These are phyloP conservation scores for Juncus inflexus DNA, from an alignment of 176 grass and related monocot species.

Conservation along the genomic window DNA sequence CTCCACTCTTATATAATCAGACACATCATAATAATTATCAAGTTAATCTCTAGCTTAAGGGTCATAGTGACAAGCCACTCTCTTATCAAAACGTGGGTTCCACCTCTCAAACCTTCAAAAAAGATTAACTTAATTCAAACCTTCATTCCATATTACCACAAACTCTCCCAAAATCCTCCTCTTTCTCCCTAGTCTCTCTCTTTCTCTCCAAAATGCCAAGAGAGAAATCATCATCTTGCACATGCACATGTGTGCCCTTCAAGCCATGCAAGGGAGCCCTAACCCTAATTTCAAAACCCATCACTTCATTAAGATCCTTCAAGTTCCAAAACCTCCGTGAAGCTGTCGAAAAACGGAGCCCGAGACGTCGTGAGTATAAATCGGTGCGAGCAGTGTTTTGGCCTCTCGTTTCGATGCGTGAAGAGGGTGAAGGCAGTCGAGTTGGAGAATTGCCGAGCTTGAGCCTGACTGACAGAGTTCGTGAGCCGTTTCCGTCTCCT, in stretches of 20 bases:
- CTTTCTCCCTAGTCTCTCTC: constrained; percentile 1
- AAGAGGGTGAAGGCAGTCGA: constrained; percentile 6
- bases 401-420: constrained; percentile 27
- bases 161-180: constrained; percentile 3
- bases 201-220: constrained; percentile 20
- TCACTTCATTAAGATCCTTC: constrained; percentile 11
- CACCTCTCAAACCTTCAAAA: not conserved
- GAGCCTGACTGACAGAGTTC: constrained; percentile 9
- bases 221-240: constrained; percentile 1
- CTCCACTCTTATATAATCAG: no score
- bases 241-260: constrained; percentile 23
- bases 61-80: constrained; percentile 12
- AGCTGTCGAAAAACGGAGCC: constrained; percentile 6
- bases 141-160: constrained; percentile 12
- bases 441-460: constrained; percentile 22
- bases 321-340: constrained; percentile 14
- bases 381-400: constrained; percentile 30
- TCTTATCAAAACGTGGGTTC: constrained; percentile 15
- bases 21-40: no score
- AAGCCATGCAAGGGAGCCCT: constrained; percentile 30
- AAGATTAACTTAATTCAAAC: not conserved
- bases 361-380: not conserved
- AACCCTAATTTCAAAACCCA: constrained; percentile 19
- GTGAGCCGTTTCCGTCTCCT: constrained; percentile 26
- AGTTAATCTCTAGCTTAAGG: no score